phyloP scores from a whole-genome alignment of 768 basidiomycete genomes.

The Suillus occidentalis region DNA sequence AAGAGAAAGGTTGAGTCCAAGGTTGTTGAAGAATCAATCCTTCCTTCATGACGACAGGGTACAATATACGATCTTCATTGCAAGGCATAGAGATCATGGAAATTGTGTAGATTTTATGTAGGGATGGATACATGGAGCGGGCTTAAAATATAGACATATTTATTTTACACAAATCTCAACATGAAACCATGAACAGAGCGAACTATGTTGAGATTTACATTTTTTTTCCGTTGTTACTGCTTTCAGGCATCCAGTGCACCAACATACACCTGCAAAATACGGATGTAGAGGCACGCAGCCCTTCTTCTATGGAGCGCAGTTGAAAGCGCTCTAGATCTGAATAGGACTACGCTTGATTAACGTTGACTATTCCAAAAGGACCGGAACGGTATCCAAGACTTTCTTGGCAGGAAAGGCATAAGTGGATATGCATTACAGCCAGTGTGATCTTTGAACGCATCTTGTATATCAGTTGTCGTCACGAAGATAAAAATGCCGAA shows the following conservation, averaged over 20 bases:
- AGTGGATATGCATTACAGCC: not conserved
- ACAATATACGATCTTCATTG: not conserved
- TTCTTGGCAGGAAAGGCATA: not conserved
- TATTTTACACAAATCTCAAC: not conserved
- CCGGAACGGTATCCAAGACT: not conserved
- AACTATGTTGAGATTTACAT: not conserved
- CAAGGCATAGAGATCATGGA: too few species aligned
- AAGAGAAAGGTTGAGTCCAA: conserved; percentile 37
- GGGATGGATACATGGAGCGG: not conserved
- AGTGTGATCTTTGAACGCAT: not conserved
- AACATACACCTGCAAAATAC: not conserved
- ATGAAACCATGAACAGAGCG: not conserved
- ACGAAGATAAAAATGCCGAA: not conserved
- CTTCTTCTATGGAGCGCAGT: too few species aligned
- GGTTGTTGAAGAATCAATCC: conserved; percentile 22
- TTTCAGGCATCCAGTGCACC: not conserved
- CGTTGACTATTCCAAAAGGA: not conserved
- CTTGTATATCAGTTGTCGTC: not conserved
- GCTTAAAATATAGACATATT: not conserved
- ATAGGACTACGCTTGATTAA: not conserved
- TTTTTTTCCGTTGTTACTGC: not conserved
- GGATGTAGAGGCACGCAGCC: not conserved
- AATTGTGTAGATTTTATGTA: not conserved
- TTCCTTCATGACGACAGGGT: not conserved
- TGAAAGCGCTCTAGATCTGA: not conserved